phyloP scores from a whole-genome alignment of 805 yeast genomes.

The Saccharomyces jurei region DNA sequence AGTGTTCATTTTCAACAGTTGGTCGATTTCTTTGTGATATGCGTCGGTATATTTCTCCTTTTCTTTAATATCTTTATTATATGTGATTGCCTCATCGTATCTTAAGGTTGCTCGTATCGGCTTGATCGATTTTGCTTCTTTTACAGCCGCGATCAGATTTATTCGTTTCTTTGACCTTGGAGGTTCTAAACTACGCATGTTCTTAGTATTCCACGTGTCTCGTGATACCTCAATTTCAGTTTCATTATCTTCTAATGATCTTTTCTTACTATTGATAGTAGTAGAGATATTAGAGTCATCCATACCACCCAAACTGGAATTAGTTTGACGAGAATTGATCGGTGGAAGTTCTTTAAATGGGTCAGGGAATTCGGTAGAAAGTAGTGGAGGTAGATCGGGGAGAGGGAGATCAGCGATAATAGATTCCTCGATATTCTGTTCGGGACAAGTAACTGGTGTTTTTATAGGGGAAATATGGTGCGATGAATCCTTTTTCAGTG shows the following conservation, averaged over 20 bases:
- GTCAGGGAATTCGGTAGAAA: too few species aligned
- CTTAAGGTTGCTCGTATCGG: background rate
- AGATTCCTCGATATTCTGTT: too few species aligned
- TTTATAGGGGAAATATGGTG: too few species aligned
- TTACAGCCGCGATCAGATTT: background rate
- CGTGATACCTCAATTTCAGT: background rate
- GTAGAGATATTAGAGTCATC: constrained; percentile 44
- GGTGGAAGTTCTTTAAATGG: too few species aligned
- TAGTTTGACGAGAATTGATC: too few species aligned
- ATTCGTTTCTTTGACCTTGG: background rate
- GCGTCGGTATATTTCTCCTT: constrained; percentile 3
- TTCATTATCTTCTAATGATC: background rate
- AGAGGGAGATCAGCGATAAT: too few species aligned
- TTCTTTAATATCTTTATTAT: constrained; percentile 2
- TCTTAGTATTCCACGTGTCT: background rate
- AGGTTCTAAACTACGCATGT: background rate
- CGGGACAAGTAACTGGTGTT: too few species aligned
- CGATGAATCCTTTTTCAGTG: too few species aligned
- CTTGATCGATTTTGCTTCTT: background rate
- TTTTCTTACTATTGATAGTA: background rate
- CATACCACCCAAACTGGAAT: too few species aligned
- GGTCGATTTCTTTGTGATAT: constrained; percentile 9
- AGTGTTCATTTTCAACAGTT: constrained; percentile 9
- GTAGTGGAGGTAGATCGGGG: too few species aligned
- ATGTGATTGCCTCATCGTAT: constrained; percentile 6